These are phyloP conservation scores for Xylaria multiplex DNA, from an alignment of 2,329 filamentous ascomycete species.

Conservation along the genomic window DNA sequence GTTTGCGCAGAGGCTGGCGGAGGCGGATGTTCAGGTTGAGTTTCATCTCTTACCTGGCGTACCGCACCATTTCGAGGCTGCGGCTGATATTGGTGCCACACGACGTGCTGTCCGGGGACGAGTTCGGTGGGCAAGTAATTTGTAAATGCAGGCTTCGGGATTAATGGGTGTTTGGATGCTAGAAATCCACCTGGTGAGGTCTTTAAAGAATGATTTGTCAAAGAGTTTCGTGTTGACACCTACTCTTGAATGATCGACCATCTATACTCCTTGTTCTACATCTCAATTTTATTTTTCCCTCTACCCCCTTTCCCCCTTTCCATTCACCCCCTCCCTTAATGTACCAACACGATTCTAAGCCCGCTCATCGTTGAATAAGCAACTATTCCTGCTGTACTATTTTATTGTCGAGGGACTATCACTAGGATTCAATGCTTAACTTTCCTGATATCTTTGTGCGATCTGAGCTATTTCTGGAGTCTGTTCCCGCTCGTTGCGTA, in stretches of 20 bases:
- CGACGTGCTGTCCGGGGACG: slow-evolving; percentile 36
- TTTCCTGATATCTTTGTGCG: background rate
- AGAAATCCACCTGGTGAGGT: background rate
- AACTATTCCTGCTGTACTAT: background rate
- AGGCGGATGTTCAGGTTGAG: slow-evolving; percentile 23
- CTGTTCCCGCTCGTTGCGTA: no score
- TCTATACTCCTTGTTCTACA: no score
- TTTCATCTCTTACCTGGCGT: slow-evolving; percentile 21
- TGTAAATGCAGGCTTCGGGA: slow-evolving; percentile 13
- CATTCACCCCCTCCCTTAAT: background rate
- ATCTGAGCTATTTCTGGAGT: no score
- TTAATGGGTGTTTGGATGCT: background rate
- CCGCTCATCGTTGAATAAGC: background rate
- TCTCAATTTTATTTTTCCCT: no score
- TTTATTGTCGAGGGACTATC: background rate
- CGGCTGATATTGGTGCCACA: slow-evolving; percentile 19
- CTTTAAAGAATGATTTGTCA: no score
- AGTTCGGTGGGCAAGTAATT: slow-evolving; percentile 30
- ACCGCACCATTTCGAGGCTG: slow-evolving; percentile 41
- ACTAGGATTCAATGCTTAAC: background rate
- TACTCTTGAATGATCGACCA: no score
- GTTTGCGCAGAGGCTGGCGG: slow-evolving; percentile 13
- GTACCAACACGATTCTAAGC: background rate
- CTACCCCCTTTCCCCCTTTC: background rate
- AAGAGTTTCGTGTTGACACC: no score